Percentiles rank a stretch among this genome's conserved stretches.
Evolutionary conservation across 1,284 basidiomycete species (phyloP).

Genomic region (Kwoniella shivajii): DNA sequence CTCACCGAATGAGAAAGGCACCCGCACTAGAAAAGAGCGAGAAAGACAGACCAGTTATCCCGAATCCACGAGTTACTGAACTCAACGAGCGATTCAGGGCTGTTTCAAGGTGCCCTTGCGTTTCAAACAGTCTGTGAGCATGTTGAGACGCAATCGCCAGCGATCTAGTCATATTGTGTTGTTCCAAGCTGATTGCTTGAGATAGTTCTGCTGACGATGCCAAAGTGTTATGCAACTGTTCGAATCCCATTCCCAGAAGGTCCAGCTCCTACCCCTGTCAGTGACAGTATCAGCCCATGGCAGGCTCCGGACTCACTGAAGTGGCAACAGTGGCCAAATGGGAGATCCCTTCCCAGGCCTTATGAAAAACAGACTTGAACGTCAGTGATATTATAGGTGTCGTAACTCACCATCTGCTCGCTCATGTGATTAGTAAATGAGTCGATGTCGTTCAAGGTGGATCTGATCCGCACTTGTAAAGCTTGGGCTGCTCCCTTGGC

Average conservation of each 20-base stretch:
- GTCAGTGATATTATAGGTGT: neutral
- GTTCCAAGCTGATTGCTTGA: neutral
- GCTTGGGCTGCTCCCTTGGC: neutral
- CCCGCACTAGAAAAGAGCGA: constrained; percentile 11
- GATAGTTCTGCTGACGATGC: neutral
- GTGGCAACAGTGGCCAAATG: too few relatives aligned
- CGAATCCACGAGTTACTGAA: neutral
- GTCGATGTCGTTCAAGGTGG: neutral
- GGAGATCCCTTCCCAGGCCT: neutral
- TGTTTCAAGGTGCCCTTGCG: neutral
- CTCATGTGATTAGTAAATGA: neutral
- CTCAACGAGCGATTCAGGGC: constrained; percentile 1
- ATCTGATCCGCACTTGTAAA: neutral
- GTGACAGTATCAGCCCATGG: neutral
- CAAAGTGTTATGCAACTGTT: neutral
- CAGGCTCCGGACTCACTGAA: neutral
- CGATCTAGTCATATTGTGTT: neutral
- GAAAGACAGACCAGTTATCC: neutral
- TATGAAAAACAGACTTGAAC: neutral
- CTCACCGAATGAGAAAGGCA: neutral
- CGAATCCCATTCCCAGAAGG: neutral
- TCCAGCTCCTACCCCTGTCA: neutral
- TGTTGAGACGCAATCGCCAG: neutral
- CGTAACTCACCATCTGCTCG: neutral
- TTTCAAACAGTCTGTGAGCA: neutral